A percentile compares a stretch with the other conserved stretches of the same genome.
phyloP scores from a whole-genome alignment of 305 asterid species.

The Stenogyne calaminthoides region DNA sequence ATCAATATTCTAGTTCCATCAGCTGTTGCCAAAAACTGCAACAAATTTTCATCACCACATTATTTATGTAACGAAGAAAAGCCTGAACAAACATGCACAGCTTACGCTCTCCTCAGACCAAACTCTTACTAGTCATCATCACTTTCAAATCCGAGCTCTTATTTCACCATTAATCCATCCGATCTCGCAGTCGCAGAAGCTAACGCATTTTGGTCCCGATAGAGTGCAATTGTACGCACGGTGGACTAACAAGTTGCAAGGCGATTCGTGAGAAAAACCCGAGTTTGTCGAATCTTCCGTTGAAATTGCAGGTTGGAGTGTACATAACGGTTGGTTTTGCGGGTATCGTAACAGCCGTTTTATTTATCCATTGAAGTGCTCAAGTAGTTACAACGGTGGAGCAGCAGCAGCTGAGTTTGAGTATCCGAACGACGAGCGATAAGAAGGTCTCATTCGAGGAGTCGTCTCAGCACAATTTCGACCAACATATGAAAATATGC shows the following conservation, averaged over 20 bases:
- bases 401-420: conserved; percentile 64
- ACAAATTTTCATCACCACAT: conserved; percentile 25
- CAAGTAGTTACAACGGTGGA: not conserved
- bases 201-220: too few relatives aligned
- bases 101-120: too few relatives aligned
- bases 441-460: conserved; percentile 80
- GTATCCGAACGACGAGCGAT: conserved; percentile 67
- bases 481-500: conserved; percentile 52
- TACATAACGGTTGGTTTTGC: conserved; percentile 45
- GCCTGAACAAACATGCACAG: too few relatives aligned
- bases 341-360: conserved; percentile 43
- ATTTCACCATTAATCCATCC: too few relatives aligned
- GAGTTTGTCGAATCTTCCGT: too few relatives aligned
- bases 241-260: too few relatives aligned
- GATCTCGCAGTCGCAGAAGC: too few relatives aligned
- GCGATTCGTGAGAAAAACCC: too few relatives aligned
- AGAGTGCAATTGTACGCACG: too few relatives aligned
- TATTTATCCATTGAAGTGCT: conserved; percentile 34
- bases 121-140: too few relatives aligned
- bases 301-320: too few relatives aligned
- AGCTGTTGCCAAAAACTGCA: conserved; percentile 47
- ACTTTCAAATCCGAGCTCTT: too few relatives aligned
- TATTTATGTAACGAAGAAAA: not conserved
- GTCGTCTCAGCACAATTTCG: conserved; percentile 62
- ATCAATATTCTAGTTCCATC: conserved; percentile 26